Conservation (phyloP, 345 rosid genomes). For the Geranium rotundifolium region DNA sequence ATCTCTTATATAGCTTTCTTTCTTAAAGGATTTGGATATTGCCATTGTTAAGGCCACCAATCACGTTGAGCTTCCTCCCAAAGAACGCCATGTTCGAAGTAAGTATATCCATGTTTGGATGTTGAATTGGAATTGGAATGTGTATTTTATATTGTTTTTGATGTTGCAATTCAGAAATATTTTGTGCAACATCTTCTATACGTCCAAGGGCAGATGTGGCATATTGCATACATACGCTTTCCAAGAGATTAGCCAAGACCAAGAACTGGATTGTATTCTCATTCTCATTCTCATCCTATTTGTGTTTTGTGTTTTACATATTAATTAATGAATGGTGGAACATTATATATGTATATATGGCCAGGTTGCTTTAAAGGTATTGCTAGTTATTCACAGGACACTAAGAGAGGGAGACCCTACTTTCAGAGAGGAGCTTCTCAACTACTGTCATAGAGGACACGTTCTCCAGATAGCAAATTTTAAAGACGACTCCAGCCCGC, state of each 20-base stretch:
- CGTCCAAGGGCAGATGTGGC: conserved; percentile 95
- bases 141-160: neutral
- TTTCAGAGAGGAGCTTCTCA: conserved; percentile 75
- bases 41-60: conserved; percentile 96
- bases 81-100: conserved; percentile 97
- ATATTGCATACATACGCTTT: conserved; percentile 76
- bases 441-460: conserved; percentile 59
- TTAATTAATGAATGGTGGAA: neutral
- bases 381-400: conserved; percentile 89
- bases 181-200: conserved; percentile 70
- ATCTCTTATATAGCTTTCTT: neutral
- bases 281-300: neutral
- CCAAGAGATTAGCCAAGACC: conserved; percentile 80
- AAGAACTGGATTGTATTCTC: conserved; percentile 66
- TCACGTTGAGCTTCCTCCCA: conserved; percentile 89
- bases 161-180: conserved; percentile 37
- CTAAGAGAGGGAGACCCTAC: conserved; percentile 95
- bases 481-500: conserved; percentile 88
- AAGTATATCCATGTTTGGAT: conserved; percentile 9
- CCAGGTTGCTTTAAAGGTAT: conserved; percentile 83
- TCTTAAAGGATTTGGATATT: conserved; percentile 67
- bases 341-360: neutral
- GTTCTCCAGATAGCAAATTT: conserved; percentile 85
- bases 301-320: neutral
- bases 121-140: neutral